A percentile compares a stretch with the other conserved stretches of the same genome.
phyloP scores from a whole-genome alignment of 2,329 filamentous ascomycete species.

The Fusarium sterilihyphosum region DNA sequence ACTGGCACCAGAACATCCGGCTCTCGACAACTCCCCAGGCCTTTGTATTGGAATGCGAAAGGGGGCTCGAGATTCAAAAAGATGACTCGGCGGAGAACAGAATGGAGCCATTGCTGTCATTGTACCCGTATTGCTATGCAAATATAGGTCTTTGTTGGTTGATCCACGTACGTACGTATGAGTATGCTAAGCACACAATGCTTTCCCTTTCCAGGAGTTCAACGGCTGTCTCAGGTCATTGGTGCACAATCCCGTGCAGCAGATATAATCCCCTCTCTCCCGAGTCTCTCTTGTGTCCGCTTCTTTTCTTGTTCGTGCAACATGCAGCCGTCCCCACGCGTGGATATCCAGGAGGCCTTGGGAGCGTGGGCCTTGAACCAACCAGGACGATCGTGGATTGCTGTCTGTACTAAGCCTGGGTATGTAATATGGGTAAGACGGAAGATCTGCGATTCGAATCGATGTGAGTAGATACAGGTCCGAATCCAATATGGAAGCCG shows the following conservation, averaged over 20 bases:
- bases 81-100: slow-evolving; percentile 7
- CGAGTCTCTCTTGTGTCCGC: slow-evolving; percentile 21
- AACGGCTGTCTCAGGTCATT: slow-evolving; percentile 41
- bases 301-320: slow-evolving; percentile 33
- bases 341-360: slow-evolving; percentile 21
- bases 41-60: neutral
- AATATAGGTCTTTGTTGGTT: slow-evolving; percentile 23
- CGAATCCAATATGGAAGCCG: slow-evolving; percentile 1
- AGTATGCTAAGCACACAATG: slow-evolving; percentile 39
- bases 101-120: slow-evolving; percentile 26
- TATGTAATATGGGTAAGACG: slow-evolving; percentile 10
- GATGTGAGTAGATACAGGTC: slow-evolving; percentile 10
- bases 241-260: slow-evolving; percentile 37
- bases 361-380: slow-evolving; percentile 22
- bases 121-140: slow-evolving; percentile 19
- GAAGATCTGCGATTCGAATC: slow-evolving; percentile 29
- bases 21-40: neutral
- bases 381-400: slow-evolving; percentile 14
- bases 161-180: slow-evolving; percentile 40
- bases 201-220: slow-evolving; percentile 27
- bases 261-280: slow-evolving; percentile 22
- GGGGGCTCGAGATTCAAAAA: neutral
- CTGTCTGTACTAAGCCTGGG: slow-evolving; percentile 8
- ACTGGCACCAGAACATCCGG: slow-evolving; percentile 12
- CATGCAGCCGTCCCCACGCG: slow-evolving; percentile 38